Base-by-base conservation (phyloP, 768 basidiomycete species). In the Trichaptum fuscoviolaceum region DNA sequence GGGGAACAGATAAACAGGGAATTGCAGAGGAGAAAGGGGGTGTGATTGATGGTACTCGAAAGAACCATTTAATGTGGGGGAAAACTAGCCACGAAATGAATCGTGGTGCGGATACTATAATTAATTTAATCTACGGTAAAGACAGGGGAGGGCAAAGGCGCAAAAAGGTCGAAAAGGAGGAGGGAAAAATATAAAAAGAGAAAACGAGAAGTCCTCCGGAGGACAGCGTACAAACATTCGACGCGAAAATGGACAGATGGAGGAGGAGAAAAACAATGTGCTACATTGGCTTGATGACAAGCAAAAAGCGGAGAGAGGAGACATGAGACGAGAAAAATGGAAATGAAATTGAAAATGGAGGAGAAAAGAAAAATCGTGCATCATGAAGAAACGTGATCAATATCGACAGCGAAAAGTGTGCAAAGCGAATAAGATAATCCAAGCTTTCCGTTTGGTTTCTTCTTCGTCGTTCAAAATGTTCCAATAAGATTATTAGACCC, bases 381-480 rank as follows among this genome's bases (percentile, higher is more conserved):
- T 52, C 42, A 52, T 52, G 42, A 52, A 52, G 12, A 52, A 52
- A 52, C 15, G 10, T 52, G 12, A 52, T 12, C 15, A 52, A 52
- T 52, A 52, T 52, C 42, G 42, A 52, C 42, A 52, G 12, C 15
- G 20, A 52, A 52, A 52, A 52, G 12, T 52, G 42, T 52, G 42
- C 42, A 52, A 52, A 52, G 42, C 42, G 42, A 52, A 52, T 52
- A 52, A 52, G 42, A 52, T 52, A 52, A 52, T 52, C 42, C 42
- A 52, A 52, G 42, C 42, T 52, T 52, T 52, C 42, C 42, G 42
- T 52, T 52, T 52, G 42, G 42, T 52, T 52, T 52, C 42, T 52
- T 52, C 42, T 52, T 52, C 42, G 42, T 52, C 42, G 42, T 52
- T 52, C 42, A 52, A 52, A 52, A 2, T 20, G 20, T 52, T 52